phyloP scores from a whole-genome alignment of 768 basidiomycete genomes.

The Mycena olivaceomarginata region DNA sequence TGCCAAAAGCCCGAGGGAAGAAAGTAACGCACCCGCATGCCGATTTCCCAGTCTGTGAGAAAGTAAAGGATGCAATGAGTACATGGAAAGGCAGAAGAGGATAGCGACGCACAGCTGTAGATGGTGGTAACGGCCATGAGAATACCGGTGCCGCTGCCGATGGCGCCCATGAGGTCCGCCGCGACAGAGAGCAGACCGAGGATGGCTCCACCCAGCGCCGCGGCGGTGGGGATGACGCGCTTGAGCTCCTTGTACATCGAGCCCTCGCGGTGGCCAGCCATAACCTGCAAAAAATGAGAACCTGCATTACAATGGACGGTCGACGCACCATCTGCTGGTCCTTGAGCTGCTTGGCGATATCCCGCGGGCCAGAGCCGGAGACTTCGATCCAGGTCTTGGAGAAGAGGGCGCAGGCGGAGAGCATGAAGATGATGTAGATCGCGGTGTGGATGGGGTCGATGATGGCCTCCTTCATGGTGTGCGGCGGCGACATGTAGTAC shows the following conservation, averaged over 20 bases:
- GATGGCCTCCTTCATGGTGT: constrained; percentile 90
- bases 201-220: constrained; percentile 98
- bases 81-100: constrained; percentile 33
- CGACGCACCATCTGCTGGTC: constrained; percentile 94
- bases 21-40: constrained; percentile 74
- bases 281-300: constrained; percentile 65
- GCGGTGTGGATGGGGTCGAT: constrained; percentile 96
- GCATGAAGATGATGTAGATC: constrained; percentile 94
- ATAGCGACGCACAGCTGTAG: constrained; percentile 84
- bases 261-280: constrained; percentile 95
- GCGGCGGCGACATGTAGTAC: constrained; percentile 99
- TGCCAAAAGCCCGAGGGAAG: not conserved
- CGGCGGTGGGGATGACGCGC: constrained; percentile 97
- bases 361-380: constrained; percentile 95
- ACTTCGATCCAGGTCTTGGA: constrained; percentile 99
- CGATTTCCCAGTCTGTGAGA: constrained; percentile 92
- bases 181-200: constrained; percentile 93
- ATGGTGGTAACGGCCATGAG: constrained; percentile 99
- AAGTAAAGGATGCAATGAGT: constrained; percentile 25
- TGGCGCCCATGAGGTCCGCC: constrained; percentile 96
- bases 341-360: constrained; percentile 98
- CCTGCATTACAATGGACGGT: constrained; percentile 5
- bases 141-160: constrained; percentile 97
- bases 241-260: constrained; percentile 99
- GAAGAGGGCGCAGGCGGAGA: constrained; percentile 96